A percentile compares a stretch with the other conserved stretches of the same genome.
These are phyloP conservation scores for Chaetomium olivaceum DNA, from an alignment of 2,329 filamentous ascomycete species.

Conservation along the genomic window DNA sequence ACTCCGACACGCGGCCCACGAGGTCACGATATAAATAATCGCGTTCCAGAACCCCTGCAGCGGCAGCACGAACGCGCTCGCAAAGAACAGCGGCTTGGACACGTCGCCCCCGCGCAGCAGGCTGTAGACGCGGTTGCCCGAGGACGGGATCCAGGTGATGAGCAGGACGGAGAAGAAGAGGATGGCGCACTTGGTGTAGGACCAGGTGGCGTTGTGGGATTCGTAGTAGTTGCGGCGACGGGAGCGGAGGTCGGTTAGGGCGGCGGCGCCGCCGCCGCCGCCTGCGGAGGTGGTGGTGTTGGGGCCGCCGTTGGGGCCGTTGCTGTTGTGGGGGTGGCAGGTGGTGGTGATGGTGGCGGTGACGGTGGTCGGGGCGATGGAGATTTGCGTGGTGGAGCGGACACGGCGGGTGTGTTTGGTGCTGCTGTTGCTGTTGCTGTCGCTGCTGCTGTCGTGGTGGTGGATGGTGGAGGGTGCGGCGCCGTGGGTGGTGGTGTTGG, in stretches of 20 bases:
- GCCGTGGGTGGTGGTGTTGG: neutral
- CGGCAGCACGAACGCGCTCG: conserved; percentile 72
- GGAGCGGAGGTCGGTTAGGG: neutral
- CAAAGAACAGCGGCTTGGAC: conserved; percentile 63
- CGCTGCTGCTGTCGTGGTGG: neutral
- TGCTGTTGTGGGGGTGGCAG: conserved; percentile 2
- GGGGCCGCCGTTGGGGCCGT: neutral
- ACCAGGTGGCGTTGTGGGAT: conserved; percentile 64
- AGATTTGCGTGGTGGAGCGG: conserved; percentile 4
- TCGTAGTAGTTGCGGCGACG: conserved; percentile 48
- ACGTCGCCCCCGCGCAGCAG: conserved; percentile 57
- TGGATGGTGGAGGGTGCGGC: too few species aligned
- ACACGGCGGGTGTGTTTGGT: conserved; percentile 7
- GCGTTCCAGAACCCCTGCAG: conserved; percentile 85
- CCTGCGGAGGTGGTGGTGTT: neutral
- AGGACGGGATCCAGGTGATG: conserved; percentile 76
- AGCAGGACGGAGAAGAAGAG: conserved; percentile 71
- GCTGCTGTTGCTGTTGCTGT: neutral
- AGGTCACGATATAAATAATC: conserved; percentile 72
- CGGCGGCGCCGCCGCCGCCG: too few species aligned
- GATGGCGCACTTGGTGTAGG: conserved; percentile 69
- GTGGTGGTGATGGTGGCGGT: conserved; percentile 11
- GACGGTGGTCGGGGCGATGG: conserved; percentile 11
- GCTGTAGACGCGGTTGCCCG: conserved; percentile 73
- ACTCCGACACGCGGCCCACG: conserved; percentile 62